Conservation (phyloP, 1,284 basidiomycete species). For the Cryptococcus depauperatus region DNA sequence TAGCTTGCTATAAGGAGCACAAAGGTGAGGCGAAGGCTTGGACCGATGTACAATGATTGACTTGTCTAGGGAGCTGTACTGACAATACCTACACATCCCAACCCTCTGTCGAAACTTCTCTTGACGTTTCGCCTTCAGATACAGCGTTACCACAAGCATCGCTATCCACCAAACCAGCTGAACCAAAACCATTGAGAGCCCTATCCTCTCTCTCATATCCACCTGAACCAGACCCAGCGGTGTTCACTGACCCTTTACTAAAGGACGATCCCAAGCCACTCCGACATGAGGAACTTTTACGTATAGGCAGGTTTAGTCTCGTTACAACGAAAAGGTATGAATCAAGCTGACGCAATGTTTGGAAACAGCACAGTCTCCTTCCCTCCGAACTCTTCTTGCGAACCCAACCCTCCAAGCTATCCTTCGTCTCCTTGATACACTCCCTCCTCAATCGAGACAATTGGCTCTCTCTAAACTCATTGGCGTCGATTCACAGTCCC, state of each 20-base stretch:
- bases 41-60: too few relatives aligned
- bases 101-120: too few relatives aligned
- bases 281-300: slow-evolving; percentile 34
- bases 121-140: too few relatives aligned
- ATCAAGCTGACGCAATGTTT: neutral
- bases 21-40: slow-evolving; percentile 36
- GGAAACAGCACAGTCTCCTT: slow-evolving; percentile 33
- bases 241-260: slow-evolving; percentile 39
- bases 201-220: slow-evolving; percentile 39
- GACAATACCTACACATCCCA: too few relatives aligned
- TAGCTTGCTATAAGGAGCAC: slow-evolving; percentile 41
- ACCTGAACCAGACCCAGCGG: slow-evolving; percentile 35
- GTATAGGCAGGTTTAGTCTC: slow-evolving; percentile 31
- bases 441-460: slow-evolving; percentile 23
- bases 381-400: slow-evolving; percentile 30
- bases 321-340: neutral
- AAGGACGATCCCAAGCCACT: slow-evolving; percentile 43
- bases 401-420: slow-evolving; percentile 25
- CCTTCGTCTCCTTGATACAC: slow-evolving; percentile 30
- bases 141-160: too few relatives aligned
- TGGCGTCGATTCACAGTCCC: slow-evolving; percentile 26
- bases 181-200: too few relatives aligned
- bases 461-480: slow-evolving; percentile 27
- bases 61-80: too few relatives aligned
- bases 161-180: too few relatives aligned